These are phyloP conservation scores for Pulveroboletus ravenelii DNA, from an alignment of 768 basidiomycete species.

Conservation along the genomic window DNA sequence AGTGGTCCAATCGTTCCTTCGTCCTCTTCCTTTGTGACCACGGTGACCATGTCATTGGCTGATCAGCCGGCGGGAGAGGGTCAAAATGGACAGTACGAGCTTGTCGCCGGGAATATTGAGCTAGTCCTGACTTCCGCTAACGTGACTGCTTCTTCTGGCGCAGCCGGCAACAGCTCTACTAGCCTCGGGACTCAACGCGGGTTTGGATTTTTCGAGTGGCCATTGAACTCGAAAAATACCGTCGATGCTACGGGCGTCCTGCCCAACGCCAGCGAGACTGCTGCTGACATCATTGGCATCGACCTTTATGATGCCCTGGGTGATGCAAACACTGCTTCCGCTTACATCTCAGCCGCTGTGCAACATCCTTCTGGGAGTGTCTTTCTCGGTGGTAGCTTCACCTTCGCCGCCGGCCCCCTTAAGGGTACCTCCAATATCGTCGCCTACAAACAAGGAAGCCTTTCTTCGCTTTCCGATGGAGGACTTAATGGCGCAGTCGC, in stretches of 20 bases:
- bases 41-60: constrained; percentile 71
- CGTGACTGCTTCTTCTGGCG: constrained; percentile 33
- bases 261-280: constrained; percentile 66
- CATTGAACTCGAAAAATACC: constrained; percentile 40
- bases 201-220: constrained; percentile 92
- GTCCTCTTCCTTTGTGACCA: constrained; percentile 64
- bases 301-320: constrained; percentile 61
- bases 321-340: constrained; percentile 32
- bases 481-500: constrained; percentile 81
- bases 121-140: constrained; percentile 65
- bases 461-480: constrained; percentile 49
- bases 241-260: constrained; percentile 60
- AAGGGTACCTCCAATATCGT: constrained; percentile 67
- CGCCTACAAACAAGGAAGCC: constrained; percentile 55
- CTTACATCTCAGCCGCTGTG: constrained; percentile 49
- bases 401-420: constrained; percentile 50
- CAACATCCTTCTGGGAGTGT: constrained; percentile 63
- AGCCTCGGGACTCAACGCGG: constrained; percentile 40
- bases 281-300: constrained; percentile 58
- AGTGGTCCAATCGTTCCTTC: constrained; percentile 79
- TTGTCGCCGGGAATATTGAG: constrained; percentile 87
- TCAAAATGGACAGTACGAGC: constrained; percentile 62
- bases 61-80: constrained; percentile 59
- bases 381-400: constrained; percentile 78
- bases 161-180: constrained; percentile 26